Evolutionary conservation across 176 grass and related monocot species (phyloP), one percentile per base, ranked within the genome.

Genomic region (Eragrostis nindensis): DNA sequence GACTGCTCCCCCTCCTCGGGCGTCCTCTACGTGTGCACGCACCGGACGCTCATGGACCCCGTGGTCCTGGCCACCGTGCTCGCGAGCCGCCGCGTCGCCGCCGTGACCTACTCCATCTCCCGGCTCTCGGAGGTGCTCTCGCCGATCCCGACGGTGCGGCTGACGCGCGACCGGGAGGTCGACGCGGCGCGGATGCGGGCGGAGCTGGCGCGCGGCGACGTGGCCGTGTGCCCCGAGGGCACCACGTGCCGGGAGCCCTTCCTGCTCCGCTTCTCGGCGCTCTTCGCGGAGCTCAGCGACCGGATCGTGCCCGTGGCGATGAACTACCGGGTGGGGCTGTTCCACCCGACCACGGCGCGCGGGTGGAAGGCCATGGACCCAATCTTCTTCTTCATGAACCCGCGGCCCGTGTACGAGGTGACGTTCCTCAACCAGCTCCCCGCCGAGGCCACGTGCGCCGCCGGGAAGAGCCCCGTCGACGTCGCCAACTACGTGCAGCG

Each of bases 361-460:
- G 93, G 93, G 25, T 99, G 88, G 79, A 99, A 99, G 82, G 92
- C 92, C 82, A 99, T 99, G 96, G 96, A 99, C 56, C 96, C 96
- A 6, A 93, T 99, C 69, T 99, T 95, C 88, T 95, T 99, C 92
- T 99, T 99, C 90, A 99, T 99, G 96, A 94, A 99, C 75, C 92
- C 92, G 8, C 67, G 91, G 38, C 96, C 96, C 0, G 84, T 95
- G 8, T 99, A 99, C 62, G 90, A 99, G 90, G 88, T 99, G 19
- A 99, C 88, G 8, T 99, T 99, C 67, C 85, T 99, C 6, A 90
- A 88, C 82, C 96, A 99, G 79, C 88, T 99, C 27, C 92, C 90
- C 16, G 74, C 59, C 40, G 92, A 99, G 74, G 90, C 82, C 5
- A 99, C 90, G 11, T 98, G 96, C 74, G 62, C 90, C 0, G 83